Conservation (phyloP, 176 grass and related monocot genomes). For the Carex parvula region DNA sequence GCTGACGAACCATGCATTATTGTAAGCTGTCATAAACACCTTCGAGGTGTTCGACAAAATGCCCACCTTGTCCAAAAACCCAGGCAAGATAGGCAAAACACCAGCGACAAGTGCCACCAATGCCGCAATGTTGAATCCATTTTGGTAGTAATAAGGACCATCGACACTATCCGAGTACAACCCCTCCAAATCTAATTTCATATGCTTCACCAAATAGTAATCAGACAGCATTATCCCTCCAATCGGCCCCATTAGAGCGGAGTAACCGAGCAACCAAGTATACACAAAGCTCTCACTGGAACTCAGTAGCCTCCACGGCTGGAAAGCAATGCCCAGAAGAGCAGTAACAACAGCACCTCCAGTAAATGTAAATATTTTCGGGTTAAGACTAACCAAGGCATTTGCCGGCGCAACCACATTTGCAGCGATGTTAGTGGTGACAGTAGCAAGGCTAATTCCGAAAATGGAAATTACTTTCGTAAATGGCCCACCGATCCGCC, state of each 20-base stretch:
- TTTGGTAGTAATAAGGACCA: slow-evolving; percentile 63
- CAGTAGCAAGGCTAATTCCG: slow-evolving; percentile 82
- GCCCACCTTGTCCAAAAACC: slow-evolving; percentile 66
- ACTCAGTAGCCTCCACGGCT: slow-evolving; percentile 83
- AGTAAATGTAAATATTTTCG: slow-evolving; percentile 62
- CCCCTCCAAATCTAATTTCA: slow-evolving; percentile 52
- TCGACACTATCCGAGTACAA: slow-evolving; percentile 51
- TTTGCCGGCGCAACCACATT: slow-evolving; percentile 93
- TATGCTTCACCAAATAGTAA: slow-evolving; percentile 68
- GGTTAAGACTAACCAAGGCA: slow-evolving; percentile 74
- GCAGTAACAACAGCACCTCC: slow-evolving; percentile 80
- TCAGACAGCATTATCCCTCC: slow-evolving; percentile 73
- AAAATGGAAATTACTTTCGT: slow-evolving; percentile 75
- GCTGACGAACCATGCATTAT: slow-evolving; percentile 89
- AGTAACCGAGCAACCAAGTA: slow-evolving; percentile 84
- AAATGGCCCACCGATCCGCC: slow-evolving; percentile 57
- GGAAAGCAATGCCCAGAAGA: slow-evolving; percentile 71
- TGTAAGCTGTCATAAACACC: slow-evolving; percentile 48
- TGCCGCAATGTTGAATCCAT: slow-evolving; percentile 58
- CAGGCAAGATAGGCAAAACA: slow-evolving; percentile 57
- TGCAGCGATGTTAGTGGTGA: slow-evolving; percentile 90
- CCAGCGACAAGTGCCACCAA: slow-evolving; percentile 62
- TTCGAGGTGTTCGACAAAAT: slow-evolving; percentile 34
- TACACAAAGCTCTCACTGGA: slow-evolving; percentile 96
- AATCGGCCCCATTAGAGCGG: slow-evolving; percentile 83